Conservation (phyloP, 345 rosid species). For the Gossypium sturtianum region DNA sequence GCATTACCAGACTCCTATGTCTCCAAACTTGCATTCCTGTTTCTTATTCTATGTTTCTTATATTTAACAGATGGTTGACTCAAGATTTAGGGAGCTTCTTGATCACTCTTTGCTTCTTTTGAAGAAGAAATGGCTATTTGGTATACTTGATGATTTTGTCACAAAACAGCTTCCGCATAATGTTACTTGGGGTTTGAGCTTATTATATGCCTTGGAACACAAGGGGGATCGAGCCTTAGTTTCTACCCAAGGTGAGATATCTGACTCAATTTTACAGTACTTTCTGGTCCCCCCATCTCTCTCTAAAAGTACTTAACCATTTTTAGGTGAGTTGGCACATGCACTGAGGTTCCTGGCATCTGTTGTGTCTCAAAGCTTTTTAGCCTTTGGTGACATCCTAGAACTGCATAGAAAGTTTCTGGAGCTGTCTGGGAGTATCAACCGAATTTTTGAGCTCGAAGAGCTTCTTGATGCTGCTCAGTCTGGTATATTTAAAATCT, state of each 20-base stretch:
- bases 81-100: constrained; percentile 79
- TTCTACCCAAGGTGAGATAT: constrained; percentile 77
- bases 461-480: constrained; percentile 88
- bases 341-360: constrained; percentile 95
- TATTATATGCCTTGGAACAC: constrained; percentile 91
- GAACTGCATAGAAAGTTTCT: constrained; percentile 86
- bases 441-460: constrained; percentile 91
- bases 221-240: constrained; percentile 74
- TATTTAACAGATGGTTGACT: constrained; percentile 72
- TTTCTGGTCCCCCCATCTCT: constrained; percentile 2
- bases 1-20: neutral
- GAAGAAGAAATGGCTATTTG: constrained; percentile 91
- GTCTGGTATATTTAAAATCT: constrained; percentile 43
- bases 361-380: constrained; percentile 98
- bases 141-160: constrained; percentile 86
- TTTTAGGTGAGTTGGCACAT: constrained; percentile 93
- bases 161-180: constrained; percentile 97
- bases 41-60: neutral
- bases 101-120: constrained; percentile 74
- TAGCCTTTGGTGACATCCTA: constrained; percentile 97
- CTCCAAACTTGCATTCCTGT: neutral
- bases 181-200: constrained; percentile 97
- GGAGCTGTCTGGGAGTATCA: constrained; percentile 88
- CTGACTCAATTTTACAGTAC: neutral
- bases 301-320: constrained; percentile 2